Evolutionary conservation across 129 eudicot genomes (phyloP), one percentile per base, ranked within the genome.

Genomic region (Chrysanthemum lavandulifolium): DNA sequence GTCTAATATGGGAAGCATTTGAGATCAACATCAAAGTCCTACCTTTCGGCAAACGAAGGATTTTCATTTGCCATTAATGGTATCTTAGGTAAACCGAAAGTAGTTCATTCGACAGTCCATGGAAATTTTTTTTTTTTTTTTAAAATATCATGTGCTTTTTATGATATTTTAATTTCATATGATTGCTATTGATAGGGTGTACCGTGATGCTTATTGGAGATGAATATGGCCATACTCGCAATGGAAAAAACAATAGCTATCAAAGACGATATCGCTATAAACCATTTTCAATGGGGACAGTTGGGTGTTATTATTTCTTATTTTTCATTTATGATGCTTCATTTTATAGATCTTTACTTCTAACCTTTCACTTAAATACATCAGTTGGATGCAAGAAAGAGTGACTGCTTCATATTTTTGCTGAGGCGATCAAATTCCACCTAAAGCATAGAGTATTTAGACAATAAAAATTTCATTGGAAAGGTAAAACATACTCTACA

Each of bases 121-220:
- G 33, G 33, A 29, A 29, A 29, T 0, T 40, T 4, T 19, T 8
- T 45, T n/a, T 18, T 43, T 8, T n/a, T n/a, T n/a, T n/a, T n/a
- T n/a, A 2, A 16, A 59, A 18, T 7, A 66, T 66, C 15, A 4
- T 19, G 16, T 19, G 71, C 33, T 4, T 18, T 71, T 25, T 4
- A 69, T 54, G 10, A 69, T 70, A 10, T n/a, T 70, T 55, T 5
- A 18, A 27, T 51, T 49, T 16, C 40, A 33, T 61, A 60, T 51
- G 15, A 50, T 40, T 61, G 12, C 33, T 45, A 68, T 54, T 25
- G 59, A 61, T 40, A 64, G 97, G 98, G 96, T 69, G 84, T 89
- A 61, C 98, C 98, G 90, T 94, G 98, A 90, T 94, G 96, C 87
- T 93, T 56, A 93, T 94, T 97, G 98, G 98, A 68, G 98, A 94